A percentile compares a stretch with the other conserved stretches of the same genome.
Evolutionary conservation across 768 basidiomycete genomes (phyloP).

Genomic region (Rhodotorula diobovata): DNA sequence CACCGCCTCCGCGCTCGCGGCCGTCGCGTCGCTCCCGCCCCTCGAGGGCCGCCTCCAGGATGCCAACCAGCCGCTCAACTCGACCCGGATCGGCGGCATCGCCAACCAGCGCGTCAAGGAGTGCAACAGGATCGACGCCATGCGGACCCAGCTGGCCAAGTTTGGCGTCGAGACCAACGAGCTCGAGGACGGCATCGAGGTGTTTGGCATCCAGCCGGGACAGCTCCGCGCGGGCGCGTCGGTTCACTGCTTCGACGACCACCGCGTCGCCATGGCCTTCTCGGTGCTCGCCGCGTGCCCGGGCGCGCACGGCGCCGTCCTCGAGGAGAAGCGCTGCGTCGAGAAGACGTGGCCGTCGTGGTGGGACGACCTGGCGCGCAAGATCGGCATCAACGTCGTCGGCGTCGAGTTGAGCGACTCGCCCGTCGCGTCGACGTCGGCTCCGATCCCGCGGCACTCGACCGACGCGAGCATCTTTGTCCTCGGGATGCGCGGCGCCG

Average conservation of each 20-base stretch:
- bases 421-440: slow-evolving; percentile 46
- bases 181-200: slow-evolving; percentile 84
- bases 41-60: slow-evolving; percentile 45
- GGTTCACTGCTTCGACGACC: slow-evolving; percentile 95
- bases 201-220: slow-evolving; percentile 68
- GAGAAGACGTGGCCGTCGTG: slow-evolving; percentile 99
- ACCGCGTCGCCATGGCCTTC: slow-evolving; percentile 98
- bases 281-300: slow-evolving; percentile 70
- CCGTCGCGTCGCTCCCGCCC: slow-evolving; percentile 59
- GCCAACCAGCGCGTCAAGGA: slow-evolving; percentile 98
- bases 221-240: slow-evolving; percentile 67
- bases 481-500: slow-evolving; percentile 94
- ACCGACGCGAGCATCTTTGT: slow-evolving; percentile 57
- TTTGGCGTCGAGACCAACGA: slow-evolving; percentile 91
- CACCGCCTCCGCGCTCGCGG: slow-evolving; percentile 86
- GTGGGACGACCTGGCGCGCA: slow-evolving; percentile 98
- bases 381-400: slow-evolving; percentile 85
- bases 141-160: slow-evolving; percentile 93
- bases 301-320: slow-evolving; percentile 49
- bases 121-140: slow-evolving; percentile 91
- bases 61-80: slow-evolving; percentile 44
- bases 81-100: slow-evolving; percentile 85
- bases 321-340: slow-evolving; percentile 95
- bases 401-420: slow-evolving; percentile 67
- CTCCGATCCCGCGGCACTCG: slow-evolving; percentile 49